Percentiles rank a stretch among this genome's conserved stretches.
These are phyloP conservation scores for Wolfiporia cocos DNA, from an alignment of 1,284 basidiomycete genomes.

Conservation along the genomic window DNA sequence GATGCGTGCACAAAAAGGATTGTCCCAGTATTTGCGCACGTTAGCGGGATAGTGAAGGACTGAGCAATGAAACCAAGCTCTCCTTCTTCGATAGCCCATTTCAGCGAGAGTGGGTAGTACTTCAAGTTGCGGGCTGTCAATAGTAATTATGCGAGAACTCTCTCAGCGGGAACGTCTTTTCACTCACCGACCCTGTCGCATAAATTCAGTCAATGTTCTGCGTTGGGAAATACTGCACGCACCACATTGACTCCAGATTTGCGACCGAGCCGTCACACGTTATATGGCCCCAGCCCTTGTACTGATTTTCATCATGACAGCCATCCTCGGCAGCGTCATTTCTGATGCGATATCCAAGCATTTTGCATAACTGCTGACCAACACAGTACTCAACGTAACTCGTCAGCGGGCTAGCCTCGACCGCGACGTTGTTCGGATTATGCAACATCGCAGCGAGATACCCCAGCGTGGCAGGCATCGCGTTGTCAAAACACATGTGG, in stretches of 20 bases:
- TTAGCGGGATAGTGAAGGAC: slow-evolving; percentile 22
- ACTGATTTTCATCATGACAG: slow-evolving; percentile 4
- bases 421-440: slow-evolving; percentile 40
- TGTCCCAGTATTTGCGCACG: neutral
- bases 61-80: slow-evolving; percentile 24
- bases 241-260: slow-evolving; percentile 44
- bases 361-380: slow-evolving; percentile 35
- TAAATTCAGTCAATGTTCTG: neutral
- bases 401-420: slow-evolving; percentile 36
- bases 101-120: slow-evolving; percentile 33
- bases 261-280: slow-evolving; percentile 39
- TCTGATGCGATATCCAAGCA: slow-evolving; percentile 30
- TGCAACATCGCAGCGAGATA: slow-evolving; percentile 32
- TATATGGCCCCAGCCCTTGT: slow-evolving; percentile 38
- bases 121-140: slow-evolving; percentile 31
- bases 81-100: slow-evolving; percentile 24
- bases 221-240: slow-evolving; percentile 7
- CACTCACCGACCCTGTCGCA: slow-evolving; percentile 14
- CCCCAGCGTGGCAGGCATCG: slow-evolving; percentile 33
- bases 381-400: slow-evolving; percentile 34
- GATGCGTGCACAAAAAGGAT: slow-evolving; percentile 22
- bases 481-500: slow-evolving; percentile 35
- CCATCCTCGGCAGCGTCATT: slow-evolving; percentile 1
- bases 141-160: no score
- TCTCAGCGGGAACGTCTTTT: no score